phyloP scores from a whole-genome alignment of 169 alveolate species.

The Eimeria acervulina region DNA sequence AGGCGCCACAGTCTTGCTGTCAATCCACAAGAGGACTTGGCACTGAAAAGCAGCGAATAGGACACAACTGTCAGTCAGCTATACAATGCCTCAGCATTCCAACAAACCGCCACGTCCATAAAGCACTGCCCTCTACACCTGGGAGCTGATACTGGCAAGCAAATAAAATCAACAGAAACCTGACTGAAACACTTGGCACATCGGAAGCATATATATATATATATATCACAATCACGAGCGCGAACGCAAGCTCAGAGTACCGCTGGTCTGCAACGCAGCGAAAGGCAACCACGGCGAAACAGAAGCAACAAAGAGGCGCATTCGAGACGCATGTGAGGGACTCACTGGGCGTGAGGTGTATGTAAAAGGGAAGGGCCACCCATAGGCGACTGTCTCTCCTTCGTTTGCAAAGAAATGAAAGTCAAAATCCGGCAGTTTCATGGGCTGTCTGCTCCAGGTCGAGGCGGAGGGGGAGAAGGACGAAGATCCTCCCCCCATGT shows the following conservation, averaged over 20 bases:
- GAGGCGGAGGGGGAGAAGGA: slow-evolving; percentile 42
- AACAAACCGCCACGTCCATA: not conserved
- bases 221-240: not conserved
- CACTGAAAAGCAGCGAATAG: slow-evolving; percentile 71
- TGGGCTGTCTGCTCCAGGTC: slow-evolving; percentile 21
- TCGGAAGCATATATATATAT: not conserved
- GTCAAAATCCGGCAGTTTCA: slow-evolving; percentile 71
- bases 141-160: not conserved
- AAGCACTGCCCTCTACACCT: not conserved
- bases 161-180: not conserved
- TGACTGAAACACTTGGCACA: not conserved
- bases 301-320: not conserved
- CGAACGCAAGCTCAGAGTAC: not conserved
- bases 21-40: slow-evolving; percentile 89
- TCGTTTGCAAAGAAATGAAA: slow-evolving; percentile 86
- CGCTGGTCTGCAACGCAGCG: not conserved
- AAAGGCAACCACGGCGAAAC: not conserved
- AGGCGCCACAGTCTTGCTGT: slow-evolving; percentile 91
- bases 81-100: slow-evolving; percentile 48
- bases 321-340: not conserved
- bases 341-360: slow-evolving; percentile 87
- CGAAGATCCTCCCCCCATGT: not conserved
- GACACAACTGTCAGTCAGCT: slow-evolving; percentile 11
- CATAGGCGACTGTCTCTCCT: slow-evolving; percentile 89
- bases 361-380: slow-evolving; percentile 93